Evolutionary conservation across 352 stramenopile genomes (phyloP).

Genomic region (Elongisporangium senticosum): DNA sequence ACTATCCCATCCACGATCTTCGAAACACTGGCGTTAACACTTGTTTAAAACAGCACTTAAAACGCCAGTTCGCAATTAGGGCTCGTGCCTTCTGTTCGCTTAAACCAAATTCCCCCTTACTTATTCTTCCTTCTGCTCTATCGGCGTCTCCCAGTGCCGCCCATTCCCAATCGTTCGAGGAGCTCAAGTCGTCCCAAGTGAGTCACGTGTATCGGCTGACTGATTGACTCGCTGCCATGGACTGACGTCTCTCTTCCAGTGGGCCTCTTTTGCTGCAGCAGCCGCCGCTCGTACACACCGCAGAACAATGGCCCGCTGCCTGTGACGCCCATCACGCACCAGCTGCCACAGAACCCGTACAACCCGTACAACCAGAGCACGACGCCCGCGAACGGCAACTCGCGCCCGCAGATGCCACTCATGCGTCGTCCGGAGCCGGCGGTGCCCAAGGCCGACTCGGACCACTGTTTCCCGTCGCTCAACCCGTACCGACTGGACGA

Average conservation of each 20-base stretch:
- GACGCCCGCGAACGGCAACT: neutral
- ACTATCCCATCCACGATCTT: neutral
- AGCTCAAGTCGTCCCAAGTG: neutral
- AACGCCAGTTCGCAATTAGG: neutral
- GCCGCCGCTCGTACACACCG: neutral
- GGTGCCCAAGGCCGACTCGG: constrained; percentile 23
- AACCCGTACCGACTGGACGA: constrained; percentile 72
- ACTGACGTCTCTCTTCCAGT: neutral
- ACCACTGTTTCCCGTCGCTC: constrained; percentile 70
- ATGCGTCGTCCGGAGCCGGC: neutral
- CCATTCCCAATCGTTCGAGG: neutral
- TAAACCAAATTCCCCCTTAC: neutral
- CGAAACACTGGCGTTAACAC: neutral
- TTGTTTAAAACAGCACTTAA: neutral
- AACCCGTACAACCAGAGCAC: constrained; percentile 1
- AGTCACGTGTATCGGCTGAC: neutral
- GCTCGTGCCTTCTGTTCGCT: neutral
- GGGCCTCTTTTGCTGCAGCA: neutral
- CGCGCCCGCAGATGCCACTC: constrained; percentile 4
- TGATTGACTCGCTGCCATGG: too few species aligned
- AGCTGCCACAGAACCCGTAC: constrained; percentile 1
- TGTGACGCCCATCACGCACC: neutral
- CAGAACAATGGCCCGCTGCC: neutral
- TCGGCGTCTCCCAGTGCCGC: neutral
- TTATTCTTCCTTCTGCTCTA: neutral